phyloP scores from a whole-genome alignment of 306 rosid species.

The Rosa chinensis region DNA sequence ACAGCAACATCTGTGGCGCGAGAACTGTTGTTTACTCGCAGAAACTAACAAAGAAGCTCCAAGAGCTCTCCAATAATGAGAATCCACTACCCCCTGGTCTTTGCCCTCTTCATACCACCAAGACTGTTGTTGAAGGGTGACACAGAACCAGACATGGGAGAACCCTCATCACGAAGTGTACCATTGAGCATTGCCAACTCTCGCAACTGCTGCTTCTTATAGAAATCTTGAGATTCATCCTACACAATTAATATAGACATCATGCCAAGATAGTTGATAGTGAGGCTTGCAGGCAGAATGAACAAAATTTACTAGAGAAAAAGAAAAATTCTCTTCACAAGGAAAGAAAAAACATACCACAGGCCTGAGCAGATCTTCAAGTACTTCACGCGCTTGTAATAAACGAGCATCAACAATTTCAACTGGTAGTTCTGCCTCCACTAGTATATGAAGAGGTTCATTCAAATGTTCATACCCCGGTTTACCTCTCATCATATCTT shows the following conservation, averaged over 20 bases:
- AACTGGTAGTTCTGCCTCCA: constrained; percentile 88
- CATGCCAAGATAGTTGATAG: not conserved
- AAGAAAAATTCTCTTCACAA: not conserved
- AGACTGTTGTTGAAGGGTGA: constrained; percentile 92
- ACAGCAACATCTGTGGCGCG: constrained; percentile 47
- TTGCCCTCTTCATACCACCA: constrained; percentile 99
- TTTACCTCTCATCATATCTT: constrained; percentile 92
- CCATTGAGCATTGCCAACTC: constrained; percentile 94
- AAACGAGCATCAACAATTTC: constrained; percentile 82
- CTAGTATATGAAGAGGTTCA: constrained; percentile 90
- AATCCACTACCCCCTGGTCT: constrained; percentile 74
- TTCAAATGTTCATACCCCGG: constrained; percentile 91
- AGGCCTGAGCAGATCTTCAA: constrained; percentile 79
- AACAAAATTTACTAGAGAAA: constrained; percentile 15
- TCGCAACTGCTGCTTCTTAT: constrained; percentile 94
- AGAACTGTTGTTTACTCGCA: constrained; percentile 48
- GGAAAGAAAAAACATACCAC: constrained; percentile 40
- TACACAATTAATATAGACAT: constrained; percentile 4
- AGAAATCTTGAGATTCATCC: constrained; percentile 98
- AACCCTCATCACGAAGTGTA: constrained; percentile 91
- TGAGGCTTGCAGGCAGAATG: not conserved
- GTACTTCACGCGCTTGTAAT: constrained; percentile 80
- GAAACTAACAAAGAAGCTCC: constrained; percentile 57
- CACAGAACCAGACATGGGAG: constrained; percentile 92
- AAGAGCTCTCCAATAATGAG: constrained; percentile 35